Evolutionary conservation across 2,329 filamentous ascomycete genomes (phyloP), one percentile per base, ranked within the genome.

Genomic region (Botrytis fabae): DNA sequence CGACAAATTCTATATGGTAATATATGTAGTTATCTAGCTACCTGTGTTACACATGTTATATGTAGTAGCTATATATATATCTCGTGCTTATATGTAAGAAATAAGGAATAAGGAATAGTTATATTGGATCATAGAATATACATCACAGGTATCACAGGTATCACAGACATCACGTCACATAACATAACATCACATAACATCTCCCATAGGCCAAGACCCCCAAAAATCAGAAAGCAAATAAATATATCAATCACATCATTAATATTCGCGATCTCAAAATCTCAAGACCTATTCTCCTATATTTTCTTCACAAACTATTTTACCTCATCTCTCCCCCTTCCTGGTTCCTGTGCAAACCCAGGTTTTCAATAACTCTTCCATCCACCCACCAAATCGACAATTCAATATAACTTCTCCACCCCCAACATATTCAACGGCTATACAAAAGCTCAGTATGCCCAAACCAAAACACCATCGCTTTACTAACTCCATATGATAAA

Each of bases 381-480:
- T 25, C 22, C 14, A 40, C 1, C 35, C 12, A 40, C 12, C 2
- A 2, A 40, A 40, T n/a, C 51, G 7, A 57, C 59, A 40, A 61
- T 61, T 61, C 59, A 38, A n/a, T 40, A 61, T 8, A 16, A 9
- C 35, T n/a, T 32, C 59, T 51, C 48, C 25, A 1, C 2, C 12
- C 5, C 22, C 35, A n/a, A 22, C 35, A 4, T 14, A 62, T 62
- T n/a, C 22, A 35, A 62, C 35, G 7, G 22, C 60, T n/a, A 16
- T 40, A 62, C 10, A 59, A 25, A 62, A 62, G 35, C 35, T 40
- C 22, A 18, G 25, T 40, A n/a, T n/a, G 22, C 22, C 35, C 22
- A 16, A n/a, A 40, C 35, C 60, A 40, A 40, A 62, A 62, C 35
- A 62, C 35, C 60, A 62, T 62, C 38, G 60, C 60, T 40, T n/a